phyloP scores from a whole-genome alignment of 2,329 filamentous ascomycete genomes.

The Aspergillus felis region DNA sequence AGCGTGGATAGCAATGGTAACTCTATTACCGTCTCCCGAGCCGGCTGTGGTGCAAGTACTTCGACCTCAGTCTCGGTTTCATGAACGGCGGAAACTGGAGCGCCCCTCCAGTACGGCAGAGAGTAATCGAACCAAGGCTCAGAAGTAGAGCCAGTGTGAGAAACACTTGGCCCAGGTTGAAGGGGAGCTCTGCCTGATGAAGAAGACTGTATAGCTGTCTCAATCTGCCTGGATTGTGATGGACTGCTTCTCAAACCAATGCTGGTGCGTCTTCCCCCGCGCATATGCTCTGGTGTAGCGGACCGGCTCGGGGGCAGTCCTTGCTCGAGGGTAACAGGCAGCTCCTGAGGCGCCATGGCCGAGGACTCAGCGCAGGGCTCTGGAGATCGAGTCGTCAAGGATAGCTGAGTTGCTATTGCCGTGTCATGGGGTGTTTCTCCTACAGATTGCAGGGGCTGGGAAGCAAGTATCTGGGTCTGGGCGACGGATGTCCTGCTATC shows the following conservation, averaged over 20 bases:
- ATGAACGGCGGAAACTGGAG: neutral
- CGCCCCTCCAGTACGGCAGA: neutral
- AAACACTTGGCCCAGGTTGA: neutral
- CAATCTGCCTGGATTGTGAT: neutral
- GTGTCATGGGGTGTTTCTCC: neutral
- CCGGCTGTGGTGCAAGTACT: neutral
- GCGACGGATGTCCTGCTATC: neutral
- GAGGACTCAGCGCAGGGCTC: neutral
- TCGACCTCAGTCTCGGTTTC: neutral
- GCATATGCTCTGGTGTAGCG: conserved; percentile 24
- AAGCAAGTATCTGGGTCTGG: neutral
- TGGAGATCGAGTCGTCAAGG: neutral
- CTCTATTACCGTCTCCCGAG: neutral
- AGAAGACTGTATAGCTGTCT: neutral
- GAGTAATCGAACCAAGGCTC: neutral
- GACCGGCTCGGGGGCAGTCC: conserved; percentile 23
- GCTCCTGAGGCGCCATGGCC: conserved; percentile 13
- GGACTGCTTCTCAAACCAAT: neutral
- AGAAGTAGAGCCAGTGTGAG: neutral
- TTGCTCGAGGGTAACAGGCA: conserved; percentile 25
- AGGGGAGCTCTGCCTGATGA: neutral
- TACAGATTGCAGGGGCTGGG: neutral
- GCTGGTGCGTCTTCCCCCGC: conserved; percentile 7
- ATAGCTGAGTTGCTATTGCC: neutral
- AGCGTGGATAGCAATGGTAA: neutral